A percentile compares a stretch with the other conserved stretches of the same genome.
phyloP scores from a whole-genome alignment of 2,329 filamentous ascomycete genomes.

The Intubia oerlemansii region DNA sequence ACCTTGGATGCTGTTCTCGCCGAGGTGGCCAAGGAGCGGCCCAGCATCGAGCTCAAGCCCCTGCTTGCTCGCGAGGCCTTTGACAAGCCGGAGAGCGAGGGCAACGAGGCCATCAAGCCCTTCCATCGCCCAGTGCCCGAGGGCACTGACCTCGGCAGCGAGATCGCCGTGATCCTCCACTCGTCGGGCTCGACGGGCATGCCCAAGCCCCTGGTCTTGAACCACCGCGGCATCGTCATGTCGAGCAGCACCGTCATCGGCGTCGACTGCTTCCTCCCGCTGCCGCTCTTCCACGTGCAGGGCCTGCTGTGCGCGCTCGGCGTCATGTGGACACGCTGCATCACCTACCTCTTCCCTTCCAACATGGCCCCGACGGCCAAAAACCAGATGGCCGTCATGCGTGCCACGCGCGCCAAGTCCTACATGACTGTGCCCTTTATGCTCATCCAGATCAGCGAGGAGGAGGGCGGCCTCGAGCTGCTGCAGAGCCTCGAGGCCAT shows the following conservation, averaged over 20 bases:
- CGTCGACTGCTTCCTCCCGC: slow-evolving; percentile 18
- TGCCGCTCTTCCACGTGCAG: slow-evolving; percentile 22
- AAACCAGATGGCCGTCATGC: slow-evolving; percentile 19
- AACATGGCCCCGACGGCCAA: slow-evolving; percentile 19
- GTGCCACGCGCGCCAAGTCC: slow-evolving; percentile 20
- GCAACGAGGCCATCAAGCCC: too few species aligned
- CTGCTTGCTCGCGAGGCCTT: slow-evolving; percentile 5
- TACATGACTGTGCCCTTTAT: slow-evolving; percentile 35
- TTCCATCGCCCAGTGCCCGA: too few species aligned
- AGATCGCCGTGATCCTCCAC: slow-evolving; percentile 20
- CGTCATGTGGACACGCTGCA: slow-evolving; percentile 21
- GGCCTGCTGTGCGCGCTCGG: slow-evolving; percentile 19
- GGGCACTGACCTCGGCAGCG: too few species aligned
- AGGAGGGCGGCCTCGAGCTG: slow-evolving; percentile 23
- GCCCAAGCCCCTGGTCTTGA: slow-evolving; percentile 22
- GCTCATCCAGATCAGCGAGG: slow-evolving; percentile 33
- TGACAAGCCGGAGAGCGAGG: slow-evolving; percentile 5
- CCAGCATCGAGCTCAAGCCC: slow-evolving; percentile 8
- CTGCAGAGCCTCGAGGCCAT: slow-evolving; percentile 22
- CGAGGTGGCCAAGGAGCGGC: slow-evolving; percentile 9
- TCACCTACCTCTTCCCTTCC: slow-evolving; percentile 16
- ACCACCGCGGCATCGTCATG: slow-evolving; percentile 18
- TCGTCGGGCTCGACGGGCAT: slow-evolving; percentile 25
- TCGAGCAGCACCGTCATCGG: slow-evolving; percentile 14
- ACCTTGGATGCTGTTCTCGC: slow-evolving; percentile 14